Evolutionary conservation across 2,329 filamentous ascomycete genomes (phyloP).

Genomic region (Alternaria brassicae): DNA sequence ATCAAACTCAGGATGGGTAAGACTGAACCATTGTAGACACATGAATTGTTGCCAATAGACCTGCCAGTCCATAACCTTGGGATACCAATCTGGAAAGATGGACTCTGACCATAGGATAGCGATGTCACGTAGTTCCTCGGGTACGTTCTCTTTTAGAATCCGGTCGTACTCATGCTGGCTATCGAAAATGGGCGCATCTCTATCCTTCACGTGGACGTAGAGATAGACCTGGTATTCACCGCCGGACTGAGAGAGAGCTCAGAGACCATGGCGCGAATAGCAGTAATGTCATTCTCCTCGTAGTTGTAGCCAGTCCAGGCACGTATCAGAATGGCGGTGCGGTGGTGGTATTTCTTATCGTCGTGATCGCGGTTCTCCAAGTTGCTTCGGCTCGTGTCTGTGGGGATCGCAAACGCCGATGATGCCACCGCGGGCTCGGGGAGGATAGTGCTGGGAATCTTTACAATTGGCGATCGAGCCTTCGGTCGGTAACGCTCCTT

Average conservation of each 20-base stretch:
- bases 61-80: conserved; percentile 57
- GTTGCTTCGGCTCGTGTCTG: conserved; percentile 38
- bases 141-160: conserved; percentile 68
- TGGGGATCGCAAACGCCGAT: conserved; percentile 39
- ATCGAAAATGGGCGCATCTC: conserved; percentile 65
- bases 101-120: conserved; percentile 75
- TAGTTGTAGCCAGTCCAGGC: conserved; percentile 58
- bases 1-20: conserved; percentile 79
- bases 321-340: conserved; percentile 56
- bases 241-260: conserved; percentile 56
- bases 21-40: conserved; percentile 76
- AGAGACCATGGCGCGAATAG: conserved; percentile 56
- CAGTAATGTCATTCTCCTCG: conserved; percentile 55
- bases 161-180: conserved; percentile 65
- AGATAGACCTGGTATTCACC: conserved; percentile 59
- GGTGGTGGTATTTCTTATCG: conserved; percentile 49
- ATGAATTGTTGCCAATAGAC: conserved; percentile 69
- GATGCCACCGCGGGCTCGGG: conserved; percentile 36
- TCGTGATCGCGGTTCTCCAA: conserved; percentile 30
- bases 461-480: conserved; percentile 51
- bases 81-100: conserved; percentile 58
- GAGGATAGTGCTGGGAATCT: conserved; percentile 37
- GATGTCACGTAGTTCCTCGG: conserved; percentile 73
- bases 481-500: conserved; percentile 62
- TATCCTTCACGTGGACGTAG: conserved; percentile 61